Evolutionary conservation across 148 eudicot genomes (phyloP).

Genomic region (Pharnaceum exiguum): DNA sequence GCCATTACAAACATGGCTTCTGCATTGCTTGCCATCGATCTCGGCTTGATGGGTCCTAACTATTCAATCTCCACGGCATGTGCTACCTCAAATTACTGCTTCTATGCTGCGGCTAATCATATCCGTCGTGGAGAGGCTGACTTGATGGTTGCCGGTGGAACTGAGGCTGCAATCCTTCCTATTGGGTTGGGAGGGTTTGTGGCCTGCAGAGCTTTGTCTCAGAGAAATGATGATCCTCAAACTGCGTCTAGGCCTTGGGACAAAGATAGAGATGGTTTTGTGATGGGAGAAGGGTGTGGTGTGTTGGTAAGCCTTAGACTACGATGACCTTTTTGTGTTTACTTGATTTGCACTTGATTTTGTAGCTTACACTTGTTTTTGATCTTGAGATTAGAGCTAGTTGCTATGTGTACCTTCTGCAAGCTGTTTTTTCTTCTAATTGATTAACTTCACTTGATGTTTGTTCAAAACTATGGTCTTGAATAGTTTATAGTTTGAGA

Average conservation of each 20-base stretch:
- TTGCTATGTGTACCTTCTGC: too few relatives aligned
- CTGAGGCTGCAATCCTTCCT: slow-evolving; percentile 92
- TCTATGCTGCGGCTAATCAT: slow-evolving; percentile 94
- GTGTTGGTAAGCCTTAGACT: slow-evolving; percentile 53
- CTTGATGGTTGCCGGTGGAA: slow-evolving; percentile 91
- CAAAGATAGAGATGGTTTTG: slow-evolving; percentile 94
- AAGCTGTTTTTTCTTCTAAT: too few relatives aligned
- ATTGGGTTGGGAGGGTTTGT: slow-evolving; percentile 95
- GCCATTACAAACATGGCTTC: slow-evolving; percentile 95
- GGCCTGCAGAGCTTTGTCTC: slow-evolving; percentile 93
- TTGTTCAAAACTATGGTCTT: too few relatives aligned
- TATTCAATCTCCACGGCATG: slow-evolving; percentile 96
- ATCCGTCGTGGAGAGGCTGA: slow-evolving; percentile 97
- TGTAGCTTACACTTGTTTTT: too few relatives aligned
- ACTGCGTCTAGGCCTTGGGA: slow-evolving; percentile 99
- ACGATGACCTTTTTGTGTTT: not conserved
- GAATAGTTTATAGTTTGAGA: too few relatives aligned
- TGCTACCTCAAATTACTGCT: slow-evolving; percentile 93
- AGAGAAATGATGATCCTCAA: slow-evolving; percentile 89
- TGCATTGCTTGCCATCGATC: slow-evolving; percentile 90
- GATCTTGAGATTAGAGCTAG: too few relatives aligned
- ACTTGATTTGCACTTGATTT: too few relatives aligned
- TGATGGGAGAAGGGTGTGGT: slow-evolving; percentile 98
- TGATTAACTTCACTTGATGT: too few relatives aligned
- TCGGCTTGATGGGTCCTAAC: slow-evolving; percentile 95